Evolutionary conservation across 139 green algal genomes (phyloP), one percentile per base, ranked within the genome.

Genomic region (Edaphochlamys debaryana): DNA sequence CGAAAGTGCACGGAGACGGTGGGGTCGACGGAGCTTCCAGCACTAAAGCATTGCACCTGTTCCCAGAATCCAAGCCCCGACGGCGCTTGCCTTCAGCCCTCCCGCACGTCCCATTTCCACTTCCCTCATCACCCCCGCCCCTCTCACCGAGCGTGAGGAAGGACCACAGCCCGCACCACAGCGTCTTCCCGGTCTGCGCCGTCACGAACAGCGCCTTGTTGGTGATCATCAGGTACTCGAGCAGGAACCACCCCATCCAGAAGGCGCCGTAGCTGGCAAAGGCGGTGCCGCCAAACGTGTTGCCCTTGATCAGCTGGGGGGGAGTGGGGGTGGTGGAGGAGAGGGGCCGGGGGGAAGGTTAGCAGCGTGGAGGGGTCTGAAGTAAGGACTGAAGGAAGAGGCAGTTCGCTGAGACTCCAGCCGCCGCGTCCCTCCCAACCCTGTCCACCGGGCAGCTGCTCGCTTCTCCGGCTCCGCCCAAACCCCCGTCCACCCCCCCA

Each of bases 251-350:
- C 38, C 86, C 79, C 73, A 95, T 86, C 92, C 92, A 95, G 87
- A 95, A 95, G 45, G 83, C 85, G 13, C 92, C 92, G 70, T 96
- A 96, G 20, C 72, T 89, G 32, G 80, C 88, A 80, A 95, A 94
- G 36, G 89, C 93, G 0, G 89, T 92, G 8, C 91, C 92, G 32
- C 84, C 93, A 90, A 96, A 96, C 0, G 90, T 94, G 82, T 93
- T 93, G 69, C 92, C 91, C 64, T 89, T 89, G 87, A 93, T 89
- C 13, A 93, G 72, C 89, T 93, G 89, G 54, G 58, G 30, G 20
- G 1, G 40, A 67, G 29, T 27, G 15, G 20, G 6, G 13, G 27
- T 4, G 32, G 13, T 42, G 32, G 3, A 25, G n/a, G 4, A 37
- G 38, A 7, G 25, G 6, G 11, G 27, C 38, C 9, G 4, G 19